These are phyloP conservation scores for Sporothrix phasma DNA, from an alignment of 2,329 filamentous ascomycete species.

Conservation along the genomic window DNA sequence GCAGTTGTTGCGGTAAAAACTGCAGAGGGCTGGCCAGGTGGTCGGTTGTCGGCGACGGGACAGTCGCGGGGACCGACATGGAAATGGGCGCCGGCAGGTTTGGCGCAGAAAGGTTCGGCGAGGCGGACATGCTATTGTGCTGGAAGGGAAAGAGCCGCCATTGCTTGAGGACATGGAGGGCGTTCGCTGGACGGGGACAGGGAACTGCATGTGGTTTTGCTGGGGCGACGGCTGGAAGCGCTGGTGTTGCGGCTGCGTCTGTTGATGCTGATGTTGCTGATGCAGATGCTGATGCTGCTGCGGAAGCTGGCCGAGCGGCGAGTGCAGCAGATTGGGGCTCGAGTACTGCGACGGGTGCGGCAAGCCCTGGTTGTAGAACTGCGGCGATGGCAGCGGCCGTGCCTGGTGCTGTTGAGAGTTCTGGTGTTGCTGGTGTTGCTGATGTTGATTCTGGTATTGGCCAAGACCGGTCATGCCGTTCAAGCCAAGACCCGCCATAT, in stretches of 20 bases:
- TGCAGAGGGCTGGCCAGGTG: constrained; percentile 15
- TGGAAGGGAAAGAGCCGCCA: constrained; percentile 11
- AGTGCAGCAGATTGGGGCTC: constrained; percentile 9
- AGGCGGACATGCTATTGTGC: constrained; percentile 5
- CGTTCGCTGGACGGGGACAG: constrained; percentile 4
- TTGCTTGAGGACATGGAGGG: constrained; percentile 9
- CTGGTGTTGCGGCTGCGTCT: constrained; percentile 4
- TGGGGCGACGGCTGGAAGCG: constrained; percentile 9
- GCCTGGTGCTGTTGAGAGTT: constrained; percentile 1
- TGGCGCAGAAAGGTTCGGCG: constrained; percentile 4
- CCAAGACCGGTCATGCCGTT: neutral
- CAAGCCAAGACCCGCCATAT: neutral
- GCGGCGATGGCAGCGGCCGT: constrained; percentile 14
- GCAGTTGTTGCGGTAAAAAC: constrained; percentile 12
- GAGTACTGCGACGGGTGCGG: constrained; percentile 9
- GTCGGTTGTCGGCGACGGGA: constrained; percentile 11
- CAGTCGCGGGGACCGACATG: constrained; percentile 4
- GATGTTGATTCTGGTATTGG: neutral
- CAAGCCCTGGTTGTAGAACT: constrained; percentile 14
- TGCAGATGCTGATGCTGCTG: constrained; percentile 4
- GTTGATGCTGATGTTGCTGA: neutral
- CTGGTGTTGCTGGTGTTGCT: neutral
- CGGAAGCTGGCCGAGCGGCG: constrained; percentile 6
- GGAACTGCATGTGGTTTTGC: constrained; percentile 13
- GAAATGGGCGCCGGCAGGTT: constrained; percentile 9